These are phyloP conservation scores for Penicillium lividum DNA, from an alignment of 495 filamentous ascomycete genomes.

Conservation along the genomic window DNA sequence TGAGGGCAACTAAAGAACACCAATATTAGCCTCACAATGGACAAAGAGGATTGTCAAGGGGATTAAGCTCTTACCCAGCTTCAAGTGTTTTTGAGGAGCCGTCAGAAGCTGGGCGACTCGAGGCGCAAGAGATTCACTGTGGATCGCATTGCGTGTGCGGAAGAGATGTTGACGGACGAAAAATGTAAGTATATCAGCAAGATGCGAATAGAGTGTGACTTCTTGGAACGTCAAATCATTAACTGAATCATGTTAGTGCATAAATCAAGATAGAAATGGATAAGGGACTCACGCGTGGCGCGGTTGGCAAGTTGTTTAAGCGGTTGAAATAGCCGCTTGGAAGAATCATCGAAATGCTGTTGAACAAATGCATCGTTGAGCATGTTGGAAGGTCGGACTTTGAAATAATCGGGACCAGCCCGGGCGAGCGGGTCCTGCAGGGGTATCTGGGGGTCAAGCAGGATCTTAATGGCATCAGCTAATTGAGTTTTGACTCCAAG, in stretches of 20 bases:
- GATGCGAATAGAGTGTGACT: conserved; percentile 82
- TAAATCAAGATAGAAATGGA: background rate
- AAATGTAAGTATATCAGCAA: conserved; percentile 94
- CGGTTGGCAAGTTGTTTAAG: conserved; percentile 77
- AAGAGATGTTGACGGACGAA: conserved; percentile 87
- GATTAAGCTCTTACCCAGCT: conserved; percentile 66
- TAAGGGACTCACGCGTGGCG: conserved; percentile 50
- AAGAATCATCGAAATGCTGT: conserved; percentile 88
- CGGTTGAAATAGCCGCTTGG: conserved; percentile 82
- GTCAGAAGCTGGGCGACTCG: conserved; percentile 81
- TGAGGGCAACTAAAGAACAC: conserved; percentile 69
- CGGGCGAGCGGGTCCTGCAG: conserved; percentile 65
- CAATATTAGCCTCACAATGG: conserved; percentile 8
- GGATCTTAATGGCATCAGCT: conserved; percentile 90
- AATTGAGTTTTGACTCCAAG: conserved; percentile 95
- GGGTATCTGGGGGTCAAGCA: conserved; percentile 78
- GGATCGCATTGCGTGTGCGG: conserved; percentile 84
- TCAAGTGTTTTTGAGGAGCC: conserved; percentile 89
- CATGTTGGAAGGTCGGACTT: conserved; percentile 64
- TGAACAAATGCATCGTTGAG: conserved; percentile 83
- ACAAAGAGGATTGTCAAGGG: background rate
- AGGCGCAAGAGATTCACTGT: conserved; percentile 74
- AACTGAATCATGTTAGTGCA: conserved; percentile 44
- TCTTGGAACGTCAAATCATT: conserved; percentile 70
- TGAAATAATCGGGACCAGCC: conserved; percentile 68